These are phyloP conservation scores for Nevesoporus exiguus DNA, from an alignment of 768 basidiomycete genomes.

Conservation along the genomic window DNA sequence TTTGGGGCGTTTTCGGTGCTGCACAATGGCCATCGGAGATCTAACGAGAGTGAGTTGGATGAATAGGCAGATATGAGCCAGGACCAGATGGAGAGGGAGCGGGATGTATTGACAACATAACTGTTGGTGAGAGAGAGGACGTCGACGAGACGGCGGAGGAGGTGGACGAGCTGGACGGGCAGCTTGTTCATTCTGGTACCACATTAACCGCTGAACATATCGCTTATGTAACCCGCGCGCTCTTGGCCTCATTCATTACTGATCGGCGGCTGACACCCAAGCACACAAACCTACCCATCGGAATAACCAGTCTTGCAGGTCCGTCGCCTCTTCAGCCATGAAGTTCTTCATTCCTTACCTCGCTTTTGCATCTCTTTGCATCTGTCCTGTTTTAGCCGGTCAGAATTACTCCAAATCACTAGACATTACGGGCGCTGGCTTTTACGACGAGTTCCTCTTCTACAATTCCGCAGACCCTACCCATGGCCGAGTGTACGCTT, in stretches of 20 bases:
- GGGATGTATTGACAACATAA: not conserved
- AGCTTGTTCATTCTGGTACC: conserved; percentile 29
- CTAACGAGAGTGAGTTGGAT: not conserved
- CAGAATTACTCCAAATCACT: conserved; percentile 26
- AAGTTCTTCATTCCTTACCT: not conserved
- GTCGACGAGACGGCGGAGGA: conserved; percentile 65
- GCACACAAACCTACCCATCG: not conserved
- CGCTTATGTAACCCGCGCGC: conserved; percentile 10
- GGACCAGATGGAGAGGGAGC: conserved; percentile 4
- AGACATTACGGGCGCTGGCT: conserved; percentile 45
- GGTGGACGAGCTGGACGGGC: conserved; percentile 40
- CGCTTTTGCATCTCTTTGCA: not conserved
- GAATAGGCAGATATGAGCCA: conserved; percentile 16
- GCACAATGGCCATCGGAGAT: not conserved
- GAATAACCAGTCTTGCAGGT: conserved; percentile 1
- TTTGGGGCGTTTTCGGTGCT: not conserved
- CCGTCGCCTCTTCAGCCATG: conserved; percentile 10
- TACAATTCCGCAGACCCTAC: conserved; percentile 58
- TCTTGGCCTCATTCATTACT: not conserved
- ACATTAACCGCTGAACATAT: not conserved
- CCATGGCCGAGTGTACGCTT: conserved; percentile 59
- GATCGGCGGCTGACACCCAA: conserved; percentile 2
- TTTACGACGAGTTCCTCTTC: conserved; percentile 48
- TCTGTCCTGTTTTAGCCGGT: not conserved
- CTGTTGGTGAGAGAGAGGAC: conserved; percentile 69